Evolutionary conservation across 2,329 filamentous ascomycete species (phyloP).

Genomic region (Penicillium sp.): DNA sequence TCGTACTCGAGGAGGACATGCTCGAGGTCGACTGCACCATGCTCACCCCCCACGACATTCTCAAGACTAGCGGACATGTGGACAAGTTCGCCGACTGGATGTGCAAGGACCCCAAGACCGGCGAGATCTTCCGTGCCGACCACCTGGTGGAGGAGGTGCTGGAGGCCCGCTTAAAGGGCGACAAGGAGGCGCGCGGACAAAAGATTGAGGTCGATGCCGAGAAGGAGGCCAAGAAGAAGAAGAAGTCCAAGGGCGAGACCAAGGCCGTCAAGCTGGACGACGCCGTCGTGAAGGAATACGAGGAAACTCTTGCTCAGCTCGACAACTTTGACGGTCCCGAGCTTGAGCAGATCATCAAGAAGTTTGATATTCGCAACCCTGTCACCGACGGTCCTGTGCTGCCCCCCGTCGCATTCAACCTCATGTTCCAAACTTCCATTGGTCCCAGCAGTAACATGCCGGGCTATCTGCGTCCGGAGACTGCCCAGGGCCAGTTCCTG

Average conservation of each 20-base stretch:
- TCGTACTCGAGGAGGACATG: slow-evolving; percentile 91
- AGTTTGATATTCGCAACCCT: slow-evolving; percentile 88
- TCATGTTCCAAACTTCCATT: slow-evolving; percentile 97
- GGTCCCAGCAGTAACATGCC: slow-evolving; percentile 83
- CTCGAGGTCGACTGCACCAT: slow-evolving; percentile 92
- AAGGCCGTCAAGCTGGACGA: slow-evolving; percentile 84
- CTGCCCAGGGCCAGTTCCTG: slow-evolving; percentile 95
- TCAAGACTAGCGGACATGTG: slow-evolving; percentile 94
- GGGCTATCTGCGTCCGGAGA: slow-evolving; percentile 87
- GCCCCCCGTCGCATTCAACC: slow-evolving; percentile 86
- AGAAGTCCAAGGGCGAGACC: slow-evolving; percentile 64
- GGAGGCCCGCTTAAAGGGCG: slow-evolving; percentile 77
- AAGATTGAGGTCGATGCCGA: slow-evolving; percentile 63
- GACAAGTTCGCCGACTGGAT: slow-evolving; percentile 99
- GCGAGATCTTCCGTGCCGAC: slow-evolving; percentile 92
- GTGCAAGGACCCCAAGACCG: slow-evolving; percentile 97
- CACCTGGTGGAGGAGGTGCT: slow-evolving; percentile 95
- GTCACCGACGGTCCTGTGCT: slow-evolving; percentile 69
- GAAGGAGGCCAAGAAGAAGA: slow-evolving; percentile 86
- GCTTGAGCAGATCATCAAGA: slow-evolving; percentile 81
- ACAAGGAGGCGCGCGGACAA: slow-evolving; percentile 86
- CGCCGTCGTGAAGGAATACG: slow-evolving; percentile 79
- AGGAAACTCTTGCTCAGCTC: slow-evolving; percentile 85
- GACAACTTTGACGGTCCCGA: slow-evolving; percentile 90
- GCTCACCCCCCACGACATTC: slow-evolving; percentile 84